Evolutionary conservation across 2,329 filamentous ascomycete genomes (phyloP).

Genomic region (Phialemoniopsis sp.): DNA sequence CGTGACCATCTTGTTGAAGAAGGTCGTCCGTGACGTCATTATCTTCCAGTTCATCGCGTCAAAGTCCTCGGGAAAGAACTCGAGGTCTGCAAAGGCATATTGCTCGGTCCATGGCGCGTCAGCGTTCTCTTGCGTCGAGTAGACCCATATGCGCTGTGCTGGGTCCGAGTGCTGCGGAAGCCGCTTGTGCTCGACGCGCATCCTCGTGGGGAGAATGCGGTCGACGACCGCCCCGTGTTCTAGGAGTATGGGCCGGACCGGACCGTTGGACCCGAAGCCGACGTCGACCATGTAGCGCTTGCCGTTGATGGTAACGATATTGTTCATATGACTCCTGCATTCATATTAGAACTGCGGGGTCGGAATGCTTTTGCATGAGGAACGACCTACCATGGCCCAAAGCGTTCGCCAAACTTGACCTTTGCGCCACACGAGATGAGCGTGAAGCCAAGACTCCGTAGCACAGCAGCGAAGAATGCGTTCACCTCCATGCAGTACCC

Average conservation of each 20-base stretch:
- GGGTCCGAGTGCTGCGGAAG: slow-evolving; percentile 21
- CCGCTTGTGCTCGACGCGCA: too few relatives aligned
- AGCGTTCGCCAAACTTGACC: slow-evolving; percentile 12
- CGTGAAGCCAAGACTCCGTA: slow-evolving; percentile 42
- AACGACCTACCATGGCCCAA: too few relatives aligned
- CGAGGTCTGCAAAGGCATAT: slow-evolving; percentile 48
- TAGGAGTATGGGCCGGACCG: slow-evolving; percentile 25
- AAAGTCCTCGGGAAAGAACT: slow-evolving; percentile 42
- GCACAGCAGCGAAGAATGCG: slow-evolving; percentile 37
- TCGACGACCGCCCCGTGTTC: slow-evolving; percentile 14
- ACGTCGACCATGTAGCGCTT: slow-evolving; percentile 51
- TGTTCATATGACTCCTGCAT: slow-evolving; percentile 53
- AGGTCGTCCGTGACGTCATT: slow-evolving; percentile 26
- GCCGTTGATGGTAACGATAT: slow-evolving; percentile 49
- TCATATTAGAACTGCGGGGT: slow-evolving; percentile 7
- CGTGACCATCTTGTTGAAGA: slow-evolving; percentile 31
- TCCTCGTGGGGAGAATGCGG: slow-evolving; percentile 33
- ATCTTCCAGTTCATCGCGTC: slow-evolving; percentile 38
- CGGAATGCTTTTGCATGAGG: too few relatives aligned
- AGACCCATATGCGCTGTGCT: slow-evolving; percentile 32
- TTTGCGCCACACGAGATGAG: slow-evolving; percentile 47
- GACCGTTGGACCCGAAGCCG: slow-evolving; percentile 50
- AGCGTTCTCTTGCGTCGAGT: slow-evolving; percentile 20
- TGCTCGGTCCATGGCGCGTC: slow-evolving; percentile 35
- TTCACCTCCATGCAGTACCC: slow-evolving; percentile 51